Evolutionary conservation across 2,329 filamentous ascomycete genomes (phyloP), one percentile per base, ranked within the genome.

Genomic region (Dactylellina leptospora): DNA sequence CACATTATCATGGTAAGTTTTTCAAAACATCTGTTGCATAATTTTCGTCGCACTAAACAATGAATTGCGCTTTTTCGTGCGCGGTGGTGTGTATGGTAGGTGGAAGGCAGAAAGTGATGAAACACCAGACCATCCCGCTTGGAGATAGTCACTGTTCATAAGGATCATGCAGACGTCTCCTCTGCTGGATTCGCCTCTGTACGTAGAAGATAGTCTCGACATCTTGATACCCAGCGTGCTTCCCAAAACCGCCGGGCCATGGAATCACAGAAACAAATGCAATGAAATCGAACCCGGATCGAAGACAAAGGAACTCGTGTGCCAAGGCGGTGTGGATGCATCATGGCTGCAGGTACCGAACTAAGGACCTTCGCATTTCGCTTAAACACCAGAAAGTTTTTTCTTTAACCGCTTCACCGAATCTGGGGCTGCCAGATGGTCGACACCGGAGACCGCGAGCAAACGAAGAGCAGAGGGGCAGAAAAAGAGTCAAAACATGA

Each of bases 1-100:
- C 69, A 73, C 25, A 73, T 73, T 18, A 73, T 73, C 42, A 66
- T 68, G 62, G 69, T 68, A 13, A 68, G 69, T 51, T 50, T 48
- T 36, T 55, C 28, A n/a, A 38, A n/a, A 45, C 40, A 45, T 40
- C 36, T 40, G 18, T 40, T 40, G 13, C n/a, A n/a, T n/a, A n/a
- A n/a, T n/a, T n/a, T n/a, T n/a, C n/a, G n/a, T n/a, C n/a, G n/a
- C n/a, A n/a, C n/a, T n/a, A n/a, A n/a, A n/a, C n/a, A n/a, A n/a
- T n/a, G n/a, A n/a, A n/a, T n/a, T n/a, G n/a, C n/a, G n/a, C n/a
- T n/a, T n/a, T n/a, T n/a, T n/a, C n/a, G n/a, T n/a, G n/a, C n/a
- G n/a, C n/a, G n/a, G n/a, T 45, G 30, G 30, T n/a, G n/a, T 47
- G 42, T 42, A 25, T 30, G 30, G 56, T 30, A 73, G 69, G 69